Conservation (phyloP, 2,329 filamentous ascomycete species). For the Microdochium nivale region DNA sequence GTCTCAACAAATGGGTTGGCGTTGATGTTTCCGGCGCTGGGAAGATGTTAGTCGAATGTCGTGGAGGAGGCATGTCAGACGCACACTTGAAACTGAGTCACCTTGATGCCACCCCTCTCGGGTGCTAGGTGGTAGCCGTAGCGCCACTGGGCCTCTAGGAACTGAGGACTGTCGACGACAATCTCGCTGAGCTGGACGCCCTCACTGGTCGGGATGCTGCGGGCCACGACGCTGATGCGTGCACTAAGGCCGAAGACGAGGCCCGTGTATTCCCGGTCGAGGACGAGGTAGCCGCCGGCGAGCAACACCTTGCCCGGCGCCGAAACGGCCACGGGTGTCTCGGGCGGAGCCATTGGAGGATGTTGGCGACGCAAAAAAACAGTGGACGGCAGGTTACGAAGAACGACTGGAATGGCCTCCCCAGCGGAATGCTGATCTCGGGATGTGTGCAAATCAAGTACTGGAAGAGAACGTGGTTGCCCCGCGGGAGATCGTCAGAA, state of each 20-base stretch:
- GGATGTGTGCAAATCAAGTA: too few relatives aligned
- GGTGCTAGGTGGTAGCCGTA: conserved; percentile 68
- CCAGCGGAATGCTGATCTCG: too few relatives aligned
- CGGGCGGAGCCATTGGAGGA: conserved; percentile 2
- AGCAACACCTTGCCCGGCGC: conserved; percentile 94
- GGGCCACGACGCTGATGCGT: conserved; percentile 56
- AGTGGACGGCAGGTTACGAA: too few relatives aligned
- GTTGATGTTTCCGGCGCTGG: conserved; percentile 34
- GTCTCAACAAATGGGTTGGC: conserved; percentile 88
- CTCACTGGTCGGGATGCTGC: conserved; percentile 46
- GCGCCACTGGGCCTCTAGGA: conserved; percentile 76
- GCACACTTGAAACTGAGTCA: conserved; percentile 73
- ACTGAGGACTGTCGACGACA: conserved; percentile 86
- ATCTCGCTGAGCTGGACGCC: conserved; percentile 64
- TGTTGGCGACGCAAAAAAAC: neutral
- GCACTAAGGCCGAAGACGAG: conserved; percentile 61
- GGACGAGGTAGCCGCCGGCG: conserved; percentile 88
- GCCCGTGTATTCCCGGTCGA: conserved; percentile 79
- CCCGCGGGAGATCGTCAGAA: too few relatives aligned
- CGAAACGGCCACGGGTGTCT: conserved; percentile 53
- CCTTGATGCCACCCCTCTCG: conserved; percentile 69
- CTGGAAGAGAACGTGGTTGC: too few relatives aligned
- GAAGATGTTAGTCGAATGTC: conserved; percentile 1
- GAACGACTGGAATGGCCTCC: neutral
- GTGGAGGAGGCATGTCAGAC: conserved; percentile 24